A percentile compares a stretch with the other conserved stretches of the same genome.
Conservation (phyloP, 2,329 filamentous ascomycete genomes). For the Verticillium tricorpus region DNA sequence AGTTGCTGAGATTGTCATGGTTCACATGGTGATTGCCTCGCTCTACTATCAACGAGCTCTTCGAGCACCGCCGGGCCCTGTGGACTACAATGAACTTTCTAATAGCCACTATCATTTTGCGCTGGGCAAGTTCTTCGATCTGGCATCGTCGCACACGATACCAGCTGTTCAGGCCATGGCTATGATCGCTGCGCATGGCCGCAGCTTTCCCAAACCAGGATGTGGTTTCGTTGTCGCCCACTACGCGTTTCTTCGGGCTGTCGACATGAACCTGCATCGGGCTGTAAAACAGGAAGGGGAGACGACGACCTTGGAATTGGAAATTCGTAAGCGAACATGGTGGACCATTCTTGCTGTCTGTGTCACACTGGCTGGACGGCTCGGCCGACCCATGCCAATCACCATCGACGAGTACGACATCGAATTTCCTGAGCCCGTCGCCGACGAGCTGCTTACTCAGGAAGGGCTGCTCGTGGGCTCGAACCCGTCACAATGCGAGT, state of each 20-base stretch:
- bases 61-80: constrained; percentile 57
- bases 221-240: constrained; percentile 66
- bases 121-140: constrained; percentile 62
- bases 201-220: constrained; percentile 75
- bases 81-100: constrained; percentile 55
- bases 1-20: constrained; percentile 60
- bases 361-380: constrained; percentile 66
- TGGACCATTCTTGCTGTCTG: constrained; percentile 67
- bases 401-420: constrained; percentile 72
- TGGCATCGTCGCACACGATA: constrained; percentile 57
- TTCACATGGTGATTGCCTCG: constrained; percentile 76
- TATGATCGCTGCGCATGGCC: constrained; percentile 67
- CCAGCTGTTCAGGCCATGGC: constrained; percentile 68
- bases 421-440: constrained; percentile 66
- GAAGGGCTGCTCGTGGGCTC: constrained; percentile 52
- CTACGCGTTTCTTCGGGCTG: constrained; percentile 61
- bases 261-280: constrained; percentile 73
- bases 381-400: constrained; percentile 73
- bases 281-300: constrained; percentile 50
- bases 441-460: constrained; percentile 66
- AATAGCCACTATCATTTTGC: constrained; percentile 77
- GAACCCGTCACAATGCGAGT: constrained; percentile 57
- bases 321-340: constrained; percentile 73
- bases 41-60: constrained; percentile 75
- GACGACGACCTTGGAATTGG: constrained; percentile 58